Base-by-base conservation (phyloP, 345 rosid genomes). In the Lumnitzera racemosa region DNA sequence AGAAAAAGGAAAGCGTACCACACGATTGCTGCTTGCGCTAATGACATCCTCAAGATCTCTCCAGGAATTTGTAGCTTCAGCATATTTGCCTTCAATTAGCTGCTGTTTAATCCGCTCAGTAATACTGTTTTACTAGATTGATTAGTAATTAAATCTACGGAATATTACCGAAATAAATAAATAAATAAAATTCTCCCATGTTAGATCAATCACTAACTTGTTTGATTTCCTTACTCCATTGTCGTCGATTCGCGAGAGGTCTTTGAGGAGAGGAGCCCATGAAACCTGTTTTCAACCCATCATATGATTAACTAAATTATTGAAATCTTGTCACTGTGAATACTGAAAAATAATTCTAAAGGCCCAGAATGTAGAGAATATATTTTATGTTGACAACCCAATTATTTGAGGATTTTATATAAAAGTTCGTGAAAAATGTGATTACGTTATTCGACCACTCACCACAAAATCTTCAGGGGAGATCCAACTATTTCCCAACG, bases 381-480 rank as follows among this genome's bases (percentile, higher is more conserved):
- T 36, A 36, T 36, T 36, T 36, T 36, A 27, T 36, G 10, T 9
- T 9, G 43, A 36, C 43, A 36, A 1, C 43, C 43, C 9, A 36
- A 7, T 36, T 36, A 4, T 9, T 36, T 36, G 7, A 7, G 43
- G 43, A 36, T 36, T 7, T 4, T 36, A 36, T 36, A 36, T 36
- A 1, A 9, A 36, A 36, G 15, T 20, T 16, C 15, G 12, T 15
- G 49, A 50, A 50, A 48, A 2, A 14, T 27, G 9, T 5, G 17
- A 55, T 20, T 50, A 61, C 15, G 2, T 5, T 24, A 55, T 25
- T 50, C 0, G 11, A 61, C 13, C 15, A 61, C 74, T 76, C 54
- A 86, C 96, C 73, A 87, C 97, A 78, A 79, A 90, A 75, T 91
- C 96, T 75, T 88, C 95, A 5, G 96, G 98, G 53, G 98, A 91